Percentiles rank a stretch among this genome's conserved stretches.
Evolutionary conservation across 2,329 filamentous ascomycete genomes (phyloP).

Genomic region (Pseudopithomyces maydicus): DNA sequence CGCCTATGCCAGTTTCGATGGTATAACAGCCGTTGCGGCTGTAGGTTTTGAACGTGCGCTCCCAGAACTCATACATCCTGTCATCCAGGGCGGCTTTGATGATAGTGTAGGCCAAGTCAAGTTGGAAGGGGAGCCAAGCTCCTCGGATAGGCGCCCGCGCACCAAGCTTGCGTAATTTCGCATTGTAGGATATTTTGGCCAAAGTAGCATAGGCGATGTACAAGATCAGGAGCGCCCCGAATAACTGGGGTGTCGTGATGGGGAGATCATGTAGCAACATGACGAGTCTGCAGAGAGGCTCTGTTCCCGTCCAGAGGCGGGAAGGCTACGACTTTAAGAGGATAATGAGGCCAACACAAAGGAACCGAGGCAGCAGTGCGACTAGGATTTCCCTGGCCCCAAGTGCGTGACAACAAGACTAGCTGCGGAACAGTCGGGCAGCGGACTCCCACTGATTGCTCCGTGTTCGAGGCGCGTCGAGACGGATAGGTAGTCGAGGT

Average conservation of each 20-base stretch:
- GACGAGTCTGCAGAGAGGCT: neutral
- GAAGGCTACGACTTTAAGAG: neutral
- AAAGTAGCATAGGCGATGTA: constrained; percentile 24
- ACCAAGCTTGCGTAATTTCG: constrained; percentile 49
- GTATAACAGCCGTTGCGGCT: constrained; percentile 57
- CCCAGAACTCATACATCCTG: constrained; percentile 67
- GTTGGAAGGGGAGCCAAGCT: constrained; percentile 54
- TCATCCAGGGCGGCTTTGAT: constrained; percentile 59
- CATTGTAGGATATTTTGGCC: constrained; percentile 33
- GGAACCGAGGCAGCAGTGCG: constrained; percentile 5
- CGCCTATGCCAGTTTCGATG: constrained; percentile 61
- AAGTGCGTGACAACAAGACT: neutral
- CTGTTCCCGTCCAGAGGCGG: neutral
- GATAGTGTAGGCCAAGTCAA: constrained; percentile 68
- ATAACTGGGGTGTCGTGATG: constrained; percentile 26
- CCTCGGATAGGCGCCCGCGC: constrained; percentile 49
- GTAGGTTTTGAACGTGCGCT: constrained; percentile 52
- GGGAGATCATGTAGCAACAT: constrained; percentile 28
- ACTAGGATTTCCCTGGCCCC: neutral
- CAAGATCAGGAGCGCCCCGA: constrained; percentile 26
- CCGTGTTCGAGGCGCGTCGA: neutral
- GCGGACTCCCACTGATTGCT: constrained; percentile 3
- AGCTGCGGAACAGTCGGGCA: constrained; percentile 2
- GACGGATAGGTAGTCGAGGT: neutral
- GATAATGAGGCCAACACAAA: neutral